phyloP scores from a whole-genome alignment of 768 basidiomycete genomes.

The Trametes coccinea region DNA sequence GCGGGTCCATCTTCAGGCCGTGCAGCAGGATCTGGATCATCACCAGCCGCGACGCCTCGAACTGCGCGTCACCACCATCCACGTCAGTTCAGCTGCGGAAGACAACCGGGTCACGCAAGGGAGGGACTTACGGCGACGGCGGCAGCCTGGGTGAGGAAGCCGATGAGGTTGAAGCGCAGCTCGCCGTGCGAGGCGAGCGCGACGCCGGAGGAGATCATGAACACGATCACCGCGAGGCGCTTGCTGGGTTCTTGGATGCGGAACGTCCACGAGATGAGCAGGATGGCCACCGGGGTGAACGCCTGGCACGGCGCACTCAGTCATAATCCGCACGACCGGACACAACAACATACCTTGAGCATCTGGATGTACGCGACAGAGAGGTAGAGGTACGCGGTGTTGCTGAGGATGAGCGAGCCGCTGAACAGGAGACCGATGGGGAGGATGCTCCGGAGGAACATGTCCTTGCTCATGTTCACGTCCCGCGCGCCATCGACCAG shows the following conservation, averaged over 20 bases:
- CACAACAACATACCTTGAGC: conserved; percentile 65
- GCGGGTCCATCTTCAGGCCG: conserved; percentile 96
- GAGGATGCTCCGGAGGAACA: conserved; percentile 83
- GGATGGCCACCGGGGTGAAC: conserved; percentile 85
- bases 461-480: conserved; percentile 73
- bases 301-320: conserved; percentile 49
- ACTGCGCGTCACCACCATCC: conserved; percentile 45
- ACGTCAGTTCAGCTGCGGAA: not conserved
- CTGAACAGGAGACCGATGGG: conserved; percentile 95
- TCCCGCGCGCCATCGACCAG: conserved; percentile 80
- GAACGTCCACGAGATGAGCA: conserved; percentile 91
- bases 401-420: conserved; percentile 86
- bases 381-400: conserved; percentile 90
- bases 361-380: conserved; percentile 96
- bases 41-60: conserved; percentile 91
- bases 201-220: conserved; percentile 90
- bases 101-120: not conserved
- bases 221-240: conserved; percentile 78
- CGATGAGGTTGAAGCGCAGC: conserved; percentile 77
- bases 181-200: conserved; percentile 91
- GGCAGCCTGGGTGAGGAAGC: conserved; percentile 85
- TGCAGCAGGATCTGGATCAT: conserved; percentile 96
- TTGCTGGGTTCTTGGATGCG: conserved; percentile 86
- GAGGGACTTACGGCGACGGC: conserved; percentile 72
- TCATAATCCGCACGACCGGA: too few relatives aligned